Evolutionary conservation across 352 stramenopile species (phyloP), one percentile per base, ranked within the genome.

Genomic region (Phytophthora lateralis): DNA sequence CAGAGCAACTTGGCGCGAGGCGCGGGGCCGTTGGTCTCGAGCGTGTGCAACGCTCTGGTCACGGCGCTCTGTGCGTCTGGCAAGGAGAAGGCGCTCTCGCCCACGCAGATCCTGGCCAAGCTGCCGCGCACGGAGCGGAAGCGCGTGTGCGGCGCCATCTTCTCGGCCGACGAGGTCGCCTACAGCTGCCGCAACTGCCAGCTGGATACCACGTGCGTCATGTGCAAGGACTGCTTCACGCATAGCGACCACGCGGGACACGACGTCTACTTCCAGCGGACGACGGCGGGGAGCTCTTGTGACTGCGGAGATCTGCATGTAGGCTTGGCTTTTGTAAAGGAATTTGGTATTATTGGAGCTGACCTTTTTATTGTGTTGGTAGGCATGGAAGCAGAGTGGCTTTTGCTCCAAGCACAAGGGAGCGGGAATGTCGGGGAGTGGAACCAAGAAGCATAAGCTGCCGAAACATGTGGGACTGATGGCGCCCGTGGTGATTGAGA

Each of bases 131-230:
- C 75, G 6, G 75, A 81, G 42, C 73, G 85, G 6, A 89, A 91
- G 37, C 82, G 85, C 55, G 80, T 96, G 24, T 96, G 87, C 37
- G 87, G 87, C 35, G 82, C 80, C 30, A 93, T 96, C 54, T 96
- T 96, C 53, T 79, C 81, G 44, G 80, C 85, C 32, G 87, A 96
- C 50, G 87, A 96, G 69, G 88, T 96, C 43, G 80, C 85, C 32
- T 96, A 96, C 68, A 96, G 87, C 58, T 96, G 87, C 60, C 87
- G 87, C 51, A 88, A 93, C 60, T 96, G 87, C 70, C 85, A 96
- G 52, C 59, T 93, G 7, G 87, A 96, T 55, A 87, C 85, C 38
- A 92, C 87, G 18, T 94, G 85, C 48, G 87, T 94, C 26, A 94
- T 90, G 55, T 96, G 88, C 61, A 89, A 91, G 57, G 81, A 92